Conservation (phyloP, 1,284 basidiomycete genomes). For the Flammula alnicola region DNA sequence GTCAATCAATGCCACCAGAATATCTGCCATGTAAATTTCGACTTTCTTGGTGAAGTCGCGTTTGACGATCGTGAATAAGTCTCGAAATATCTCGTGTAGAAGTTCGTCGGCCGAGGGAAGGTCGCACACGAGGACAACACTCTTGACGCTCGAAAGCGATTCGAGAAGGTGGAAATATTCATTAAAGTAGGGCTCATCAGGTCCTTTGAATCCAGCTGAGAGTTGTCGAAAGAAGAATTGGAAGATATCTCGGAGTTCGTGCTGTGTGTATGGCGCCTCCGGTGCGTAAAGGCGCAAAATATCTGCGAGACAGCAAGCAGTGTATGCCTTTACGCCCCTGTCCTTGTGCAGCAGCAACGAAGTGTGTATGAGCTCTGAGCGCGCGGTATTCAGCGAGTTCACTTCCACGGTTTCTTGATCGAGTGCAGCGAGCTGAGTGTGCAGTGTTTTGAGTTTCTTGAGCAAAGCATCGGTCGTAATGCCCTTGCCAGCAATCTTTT, state of each 20-base stretch:
- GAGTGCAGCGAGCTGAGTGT: slow-evolving; percentile 80
- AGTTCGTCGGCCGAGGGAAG: slow-evolving; percentile 87
- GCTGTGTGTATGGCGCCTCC: slow-evolving; percentile 91
- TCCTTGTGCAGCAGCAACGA: slow-evolving; percentile 93
- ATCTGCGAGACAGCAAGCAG: slow-evolving; percentile 95
- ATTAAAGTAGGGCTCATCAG: slow-evolving; percentile 78
- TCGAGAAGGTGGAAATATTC: slow-evolving; percentile 95
- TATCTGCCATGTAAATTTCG: slow-evolving; percentile 86
- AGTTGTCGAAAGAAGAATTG: slow-evolving; percentile 93
- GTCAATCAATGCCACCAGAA: slow-evolving; percentile 89
- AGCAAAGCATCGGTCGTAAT: slow-evolving; percentile 77
- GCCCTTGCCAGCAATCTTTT: slow-evolving; percentile 76
- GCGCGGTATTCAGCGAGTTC: slow-evolving; percentile 68
- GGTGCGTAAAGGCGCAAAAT: slow-evolving; percentile 94
- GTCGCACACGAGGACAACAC: slow-evolving; percentile 92
- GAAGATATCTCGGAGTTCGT: slow-evolving; percentile 92
- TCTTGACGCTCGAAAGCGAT: slow-evolving; percentile 92
- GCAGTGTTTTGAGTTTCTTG: slow-evolving; percentile 84
- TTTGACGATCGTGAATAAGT: slow-evolving; percentile 81
- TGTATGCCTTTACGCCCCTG: slow-evolving; percentile 90
- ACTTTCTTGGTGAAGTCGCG: slow-evolving; percentile 89
- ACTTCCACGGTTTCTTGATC: slow-evolving; percentile 90
- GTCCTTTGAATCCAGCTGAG: slow-evolving; percentile 70
- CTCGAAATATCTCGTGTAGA: slow-evolving; percentile 82
- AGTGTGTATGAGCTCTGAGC: slow-evolving; percentile 81